These are phyloP conservation scores for Fusarium sp. DNA, from an alignment of 2,329 filamentous ascomycete genomes.

Conservation along the genomic window DNA sequence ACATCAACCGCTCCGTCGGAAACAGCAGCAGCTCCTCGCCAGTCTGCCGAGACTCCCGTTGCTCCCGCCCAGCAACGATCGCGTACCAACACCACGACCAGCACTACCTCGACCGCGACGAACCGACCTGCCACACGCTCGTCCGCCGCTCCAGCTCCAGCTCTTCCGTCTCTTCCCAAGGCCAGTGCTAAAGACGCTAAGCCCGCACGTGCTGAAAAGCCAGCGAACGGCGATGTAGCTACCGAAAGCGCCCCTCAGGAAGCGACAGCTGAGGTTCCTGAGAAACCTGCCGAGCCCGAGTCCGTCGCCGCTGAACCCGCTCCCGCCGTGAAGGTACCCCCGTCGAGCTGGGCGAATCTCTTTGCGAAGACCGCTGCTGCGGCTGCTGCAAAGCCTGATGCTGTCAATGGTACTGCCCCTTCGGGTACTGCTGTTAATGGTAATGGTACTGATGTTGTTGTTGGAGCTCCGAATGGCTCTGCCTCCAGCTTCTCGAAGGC, in stretches of 20 bases:
- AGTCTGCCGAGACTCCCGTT: constrained; percentile 53
- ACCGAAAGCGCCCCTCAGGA: constrained; percentile 33
- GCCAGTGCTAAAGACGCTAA: constrained; percentile 52
- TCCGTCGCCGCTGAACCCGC: constrained; percentile 32
- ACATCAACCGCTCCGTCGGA: constrained; percentile 37
- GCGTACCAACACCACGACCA: constrained; percentile 47
- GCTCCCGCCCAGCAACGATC: constrained; percentile 52
- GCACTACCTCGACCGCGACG: constrained; percentile 47
- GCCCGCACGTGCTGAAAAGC: constrained; percentile 47
- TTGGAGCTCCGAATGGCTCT: constrained; percentile 42
- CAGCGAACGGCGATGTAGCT: constrained; percentile 40
- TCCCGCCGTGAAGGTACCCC: constrained; percentile 51
- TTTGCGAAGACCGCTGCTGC: constrained; percentile 54
- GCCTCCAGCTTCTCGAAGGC: constrained; percentile 60
- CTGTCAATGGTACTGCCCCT: constrained; percentile 50
- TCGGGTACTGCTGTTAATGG: constrained; percentile 46
- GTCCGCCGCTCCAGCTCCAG: constrained; percentile 59
- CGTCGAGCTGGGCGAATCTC: constrained; percentile 60
- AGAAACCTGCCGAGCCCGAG: constrained; percentile 47
- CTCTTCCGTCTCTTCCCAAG: constrained; percentile 65
- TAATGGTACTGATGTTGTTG: constrained; percentile 32
- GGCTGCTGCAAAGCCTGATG: constrained; percentile 33
- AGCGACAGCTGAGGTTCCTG: constrained; percentile 35
- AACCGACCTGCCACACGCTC: constrained; percentile 52
- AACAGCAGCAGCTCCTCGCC: constrained; percentile 40